phyloP scores from a whole-genome alignment of 805 yeast species.

The Zygotorulaspora danielsina region DNA sequence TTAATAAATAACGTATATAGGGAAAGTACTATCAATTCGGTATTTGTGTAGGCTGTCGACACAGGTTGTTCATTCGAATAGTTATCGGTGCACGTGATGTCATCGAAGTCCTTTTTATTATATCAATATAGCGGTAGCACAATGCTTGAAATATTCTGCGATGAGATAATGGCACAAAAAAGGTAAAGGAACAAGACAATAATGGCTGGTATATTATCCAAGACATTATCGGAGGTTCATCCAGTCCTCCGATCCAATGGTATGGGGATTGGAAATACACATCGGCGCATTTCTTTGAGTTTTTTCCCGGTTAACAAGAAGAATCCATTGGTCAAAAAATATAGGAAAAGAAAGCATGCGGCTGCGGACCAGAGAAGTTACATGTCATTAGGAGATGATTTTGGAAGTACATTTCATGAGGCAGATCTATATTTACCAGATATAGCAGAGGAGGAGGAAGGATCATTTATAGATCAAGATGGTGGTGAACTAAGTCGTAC shows the following conservation, averaged over 20 bases:
- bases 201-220: slow-evolving; percentile 29
- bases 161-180: too few relatives aligned
- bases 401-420: slow-evolving; percentile 29
- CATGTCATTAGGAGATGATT: slow-evolving; percentile 39
- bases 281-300: slow-evolving; percentile 37
- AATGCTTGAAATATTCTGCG: too few relatives aligned
- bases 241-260: slow-evolving; percentile 41
- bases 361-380: slow-evolving; percentile 39
- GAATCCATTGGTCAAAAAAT: slow-evolving; percentile 39
- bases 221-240: slow-evolving; percentile 36
- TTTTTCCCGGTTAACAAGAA: slow-evolving; percentile 41
- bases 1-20: too few relatives aligned
- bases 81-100: too few relatives aligned
- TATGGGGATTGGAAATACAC: slow-evolving; percentile 41
- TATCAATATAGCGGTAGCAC: too few relatives aligned
- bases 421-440: slow-evolving; percentile 22
- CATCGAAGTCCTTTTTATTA: too few relatives aligned
- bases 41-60: too few relatives aligned
- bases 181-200: too few relatives aligned
- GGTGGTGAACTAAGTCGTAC: slow-evolving; percentile 40
- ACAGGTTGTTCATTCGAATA: too few relatives aligned
- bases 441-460: slow-evolving; percentile 25
- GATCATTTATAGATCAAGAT: slow-evolving; percentile 23
- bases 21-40: too few relatives aligned
- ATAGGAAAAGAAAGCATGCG: slow-evolving; percentile 26